These are phyloP conservation scores for Aspergillus ustus DNA, from an alignment of 2,329 filamentous ascomycete species.

Conservation along the genomic window DNA sequence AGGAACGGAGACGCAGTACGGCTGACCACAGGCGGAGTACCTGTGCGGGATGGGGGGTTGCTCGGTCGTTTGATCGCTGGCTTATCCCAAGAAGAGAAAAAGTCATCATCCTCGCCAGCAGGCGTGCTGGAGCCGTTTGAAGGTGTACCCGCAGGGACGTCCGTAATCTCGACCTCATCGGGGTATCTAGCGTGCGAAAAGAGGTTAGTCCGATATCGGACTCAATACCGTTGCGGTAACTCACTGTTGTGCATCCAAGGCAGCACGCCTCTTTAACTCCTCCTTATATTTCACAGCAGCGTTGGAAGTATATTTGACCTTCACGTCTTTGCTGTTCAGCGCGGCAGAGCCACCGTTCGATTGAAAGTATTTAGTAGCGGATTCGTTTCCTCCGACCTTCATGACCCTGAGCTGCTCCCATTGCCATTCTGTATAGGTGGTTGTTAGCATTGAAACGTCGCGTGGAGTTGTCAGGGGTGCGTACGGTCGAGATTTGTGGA, in stretches of 20 bases:
- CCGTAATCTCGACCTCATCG: slow-evolving; percentile 81
- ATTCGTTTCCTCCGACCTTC: slow-evolving; percentile 99
- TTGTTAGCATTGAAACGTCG: slow-evolving; percentile 27
- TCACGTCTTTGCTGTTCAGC: slow-evolving; percentile 92
- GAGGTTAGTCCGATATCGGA: slow-evolving; percentile 16
- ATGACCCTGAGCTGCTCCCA: slow-evolving; percentile 97
- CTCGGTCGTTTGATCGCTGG: slow-evolving; percentile 95
- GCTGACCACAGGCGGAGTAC: slow-evolving; percentile 79
- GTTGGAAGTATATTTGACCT: slow-evolving; percentile 93
- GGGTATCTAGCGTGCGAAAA: slow-evolving; percentile 66
- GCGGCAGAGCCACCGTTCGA: slow-evolving; percentile 92
- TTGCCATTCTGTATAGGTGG: slow-evolving; percentile 75
- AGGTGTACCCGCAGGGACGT: slow-evolving; percentile 64
- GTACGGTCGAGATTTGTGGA: slow-evolving; percentile 98
- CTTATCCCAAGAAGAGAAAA: slow-evolving; percentile 99
- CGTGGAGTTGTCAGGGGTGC: slow-evolving; percentile 42
- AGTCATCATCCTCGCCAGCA: slow-evolving; percentile 87
- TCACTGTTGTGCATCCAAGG: slow-evolving; percentile 82
- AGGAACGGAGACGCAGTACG: slow-evolving; percentile 91
- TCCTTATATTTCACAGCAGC: slow-evolving; percentile 98
- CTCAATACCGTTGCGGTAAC: slow-evolving; percentile 32
- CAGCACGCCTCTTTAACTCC: slow-evolving; percentile 84
- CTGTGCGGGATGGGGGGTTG: slow-evolving; percentile 87
- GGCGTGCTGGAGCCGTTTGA: slow-evolving; percentile 73
- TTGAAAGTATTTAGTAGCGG: slow-evolving; percentile 97